Conservation (phyloP, 108 stramenopile species). For the Cyclostephanos tholiformis region DNA sequence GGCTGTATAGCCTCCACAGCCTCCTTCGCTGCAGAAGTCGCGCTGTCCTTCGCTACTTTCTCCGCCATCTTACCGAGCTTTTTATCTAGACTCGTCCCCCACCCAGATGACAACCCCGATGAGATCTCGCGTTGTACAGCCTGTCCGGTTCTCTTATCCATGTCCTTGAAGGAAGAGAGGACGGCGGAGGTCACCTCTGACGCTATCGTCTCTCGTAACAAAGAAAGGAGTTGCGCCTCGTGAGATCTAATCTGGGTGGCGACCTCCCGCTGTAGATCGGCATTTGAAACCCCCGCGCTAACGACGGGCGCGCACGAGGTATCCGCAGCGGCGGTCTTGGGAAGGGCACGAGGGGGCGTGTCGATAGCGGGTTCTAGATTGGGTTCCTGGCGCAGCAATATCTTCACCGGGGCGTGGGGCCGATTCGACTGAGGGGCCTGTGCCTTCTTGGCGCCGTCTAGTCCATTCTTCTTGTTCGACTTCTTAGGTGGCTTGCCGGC, state of each 20-base stretch:
- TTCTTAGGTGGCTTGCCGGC: neutral
- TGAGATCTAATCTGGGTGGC: conserved; percentile 44
- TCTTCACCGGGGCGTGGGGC: conserved; percentile 16
- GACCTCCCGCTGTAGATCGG: conserved; percentile 12
- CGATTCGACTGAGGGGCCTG: conserved; percentile 2
- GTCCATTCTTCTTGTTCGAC: conserved; percentile 2
- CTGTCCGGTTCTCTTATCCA: conserved; percentile 24
- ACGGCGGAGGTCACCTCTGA: conserved; percentile 52
- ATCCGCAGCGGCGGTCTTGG: neutral
- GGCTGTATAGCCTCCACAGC: conserved; percentile 57
- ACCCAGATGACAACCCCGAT: conserved; percentile 30
- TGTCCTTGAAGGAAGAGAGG: conserved; percentile 51
- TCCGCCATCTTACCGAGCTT: conserved; percentile 51
- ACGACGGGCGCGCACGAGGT: neutral
- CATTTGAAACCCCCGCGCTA: neutral
- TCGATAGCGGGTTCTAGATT: conserved; percentile 5
- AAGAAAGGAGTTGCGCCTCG: conserved; percentile 36
- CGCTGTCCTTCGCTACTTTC: conserved; percentile 53
- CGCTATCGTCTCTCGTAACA: conserved; percentile 43
- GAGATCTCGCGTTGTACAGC: conserved; percentile 7
- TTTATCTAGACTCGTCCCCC: conserved; percentile 50
- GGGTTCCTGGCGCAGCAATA: conserved; percentile 34
- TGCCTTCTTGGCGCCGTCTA: conserved; percentile 22
- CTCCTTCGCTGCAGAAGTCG: conserved; percentile 47
- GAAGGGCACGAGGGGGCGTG: conserved; percentile 4